Evolutionary conservation across 495 filamentous ascomycete genomes (phyloP).

Genomic region (Tuber microsphaerosporum): DNA sequence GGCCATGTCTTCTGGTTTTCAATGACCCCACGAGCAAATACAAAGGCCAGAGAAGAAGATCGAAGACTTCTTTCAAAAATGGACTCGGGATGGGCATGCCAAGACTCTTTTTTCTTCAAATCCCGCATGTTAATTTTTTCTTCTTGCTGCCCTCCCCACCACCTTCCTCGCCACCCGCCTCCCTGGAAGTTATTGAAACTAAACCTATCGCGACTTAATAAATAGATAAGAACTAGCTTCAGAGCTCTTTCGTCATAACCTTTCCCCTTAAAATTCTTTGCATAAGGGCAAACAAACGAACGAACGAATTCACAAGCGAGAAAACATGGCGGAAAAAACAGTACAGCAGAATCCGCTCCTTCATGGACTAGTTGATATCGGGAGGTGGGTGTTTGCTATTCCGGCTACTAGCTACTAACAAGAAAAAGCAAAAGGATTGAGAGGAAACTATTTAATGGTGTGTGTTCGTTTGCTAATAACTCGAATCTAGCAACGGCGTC

Average conservation of each 20-base stretch:
- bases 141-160: neutral
- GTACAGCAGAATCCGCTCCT: conserved; percentile 21
- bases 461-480: conserved; percentile 14
- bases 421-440: neutral
- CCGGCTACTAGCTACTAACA: conserved; percentile 1
- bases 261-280: neutral
- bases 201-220: no score
- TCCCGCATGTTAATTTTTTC: neutral
- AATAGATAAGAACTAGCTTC: neutral
- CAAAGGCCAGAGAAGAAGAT: neutral
- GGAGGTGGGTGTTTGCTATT: conserved; percentile 51
- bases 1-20: no score
- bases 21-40: no score
- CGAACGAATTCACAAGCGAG: neutral
- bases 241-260: neutral
- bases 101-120: neutral
- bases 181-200: neutral
- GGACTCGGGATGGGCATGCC: neutral
- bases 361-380: conserved; percentile 60
- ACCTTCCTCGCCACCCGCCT: no score
- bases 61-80: neutral
- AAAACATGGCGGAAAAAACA: neutral
- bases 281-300: neutral
- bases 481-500: conserved; percentile 69
- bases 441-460: neutral